Base-by-base conservation (phyloP, 768 basidiomycete species). In the Amanita thiersii region DNA sequence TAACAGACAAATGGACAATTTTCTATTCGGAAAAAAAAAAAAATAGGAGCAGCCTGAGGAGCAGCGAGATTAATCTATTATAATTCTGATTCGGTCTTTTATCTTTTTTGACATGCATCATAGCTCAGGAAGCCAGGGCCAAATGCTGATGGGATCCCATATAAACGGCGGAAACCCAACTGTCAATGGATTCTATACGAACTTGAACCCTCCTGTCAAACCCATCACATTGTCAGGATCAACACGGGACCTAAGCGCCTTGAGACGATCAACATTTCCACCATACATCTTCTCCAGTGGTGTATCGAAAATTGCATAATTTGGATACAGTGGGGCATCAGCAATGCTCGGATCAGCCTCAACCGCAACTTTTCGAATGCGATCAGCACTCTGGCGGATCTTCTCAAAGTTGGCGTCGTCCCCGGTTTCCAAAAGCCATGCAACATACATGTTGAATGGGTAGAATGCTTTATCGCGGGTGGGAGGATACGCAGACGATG, bases 211-310 rank as follows among this genome's bases (percentile, higher is more conserved):
- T 11, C 73, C 74, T 9, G 73, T 61, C 7, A 73, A 61, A 17
- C 61, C 63, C 73, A 79, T 77, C 41, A 76, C 63, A 44, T 68
- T 60, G n/a, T 55, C 37, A 0, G 74, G 73, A 51, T 79, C 75
- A 42, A 70, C 60, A 35, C 33, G 45, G 45, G 45, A 46, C 51
- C 63, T 68, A 11, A 74, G 56, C 17, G 29, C 43, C 39, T 49
- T 40, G 44, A 75, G 44, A 45, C 45, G 50, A 17, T 45, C 47
- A 5, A 77, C 34, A 41, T 72, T 67, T 3, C 23, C 46, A 2
- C 70, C 72, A 42, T 68, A 73, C 23, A 78, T 61, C 11, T 52
- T 48, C 38, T 63, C 56, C 28, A 73, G 35, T 3, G 70, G 62
- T 11, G 72, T 74, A 43, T 64, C 63, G 17, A 49, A 56, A 10